phyloP scores from a whole-genome alignment of 164 flowering plant species.

The Kalanchoe fedtschenkoi region DNA sequence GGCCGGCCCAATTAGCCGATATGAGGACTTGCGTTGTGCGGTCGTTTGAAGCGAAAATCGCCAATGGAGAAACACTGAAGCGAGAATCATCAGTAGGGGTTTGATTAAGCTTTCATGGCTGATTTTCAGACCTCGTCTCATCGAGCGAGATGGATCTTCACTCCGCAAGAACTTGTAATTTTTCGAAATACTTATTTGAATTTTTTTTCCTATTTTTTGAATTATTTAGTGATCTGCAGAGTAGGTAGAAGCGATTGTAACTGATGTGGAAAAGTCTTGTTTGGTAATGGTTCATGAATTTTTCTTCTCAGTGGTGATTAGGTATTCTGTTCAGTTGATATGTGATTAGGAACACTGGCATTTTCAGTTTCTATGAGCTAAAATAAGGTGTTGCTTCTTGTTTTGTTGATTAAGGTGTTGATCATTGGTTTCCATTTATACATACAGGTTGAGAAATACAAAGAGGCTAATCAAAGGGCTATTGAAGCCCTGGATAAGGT shows the following conservation, averaged over 20 bases:
- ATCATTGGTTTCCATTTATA: neutral
- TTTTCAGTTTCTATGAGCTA: no score
- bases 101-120: slow-evolving; percentile 41
- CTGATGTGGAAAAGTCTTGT: neutral
- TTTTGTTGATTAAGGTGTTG: neutral
- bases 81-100: no score
- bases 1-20: no score
- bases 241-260: slow-evolving; percentile 4
- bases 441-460: slow-evolving; percentile 50
- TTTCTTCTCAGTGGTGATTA: no score
- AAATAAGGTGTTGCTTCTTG: neutral
- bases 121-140: slow-evolving; percentile 89
- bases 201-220: neutral
- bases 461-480: slow-evolving; percentile 69
- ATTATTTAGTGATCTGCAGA: neutral
- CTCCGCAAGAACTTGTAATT: slow-evolving; percentile 62
- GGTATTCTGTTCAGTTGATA: no score
- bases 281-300: no score
- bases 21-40: no score
- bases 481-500: slow-evolving; percentile 66
- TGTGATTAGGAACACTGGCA: no score
- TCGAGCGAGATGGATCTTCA: slow-evolving; percentile 79
- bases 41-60: no score
- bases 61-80: no score
- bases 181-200: no score